Conservation (phyloP, 305 asterid species). For the Rubia tinctorum region DNA sequence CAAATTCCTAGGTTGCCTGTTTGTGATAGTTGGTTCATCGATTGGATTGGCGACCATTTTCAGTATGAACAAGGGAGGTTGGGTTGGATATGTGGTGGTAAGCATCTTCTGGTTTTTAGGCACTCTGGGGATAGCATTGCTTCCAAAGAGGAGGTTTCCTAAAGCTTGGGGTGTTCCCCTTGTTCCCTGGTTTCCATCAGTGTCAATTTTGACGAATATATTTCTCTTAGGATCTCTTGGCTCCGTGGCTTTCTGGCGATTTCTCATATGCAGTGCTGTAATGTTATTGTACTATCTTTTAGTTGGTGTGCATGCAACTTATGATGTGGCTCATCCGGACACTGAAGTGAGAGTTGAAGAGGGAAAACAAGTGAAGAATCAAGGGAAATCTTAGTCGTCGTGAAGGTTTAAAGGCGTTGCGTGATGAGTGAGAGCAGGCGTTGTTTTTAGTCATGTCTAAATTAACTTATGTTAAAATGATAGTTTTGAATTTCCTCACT, state of each 20-base stretch:
- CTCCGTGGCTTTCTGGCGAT: conserved; percentile 60
- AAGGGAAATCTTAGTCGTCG: conserved; percentile 24
- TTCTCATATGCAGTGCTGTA: conserved; percentile 63
- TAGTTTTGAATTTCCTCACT: too few relatives aligned
- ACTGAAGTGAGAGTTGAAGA: conserved; percentile 26
- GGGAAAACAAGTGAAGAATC: conserved; percentile 23
- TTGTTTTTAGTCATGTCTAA: not conserved
- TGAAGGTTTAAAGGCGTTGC: not conserved
- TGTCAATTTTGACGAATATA: conserved; percentile 71
- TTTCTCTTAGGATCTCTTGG: conserved; percentile 92
- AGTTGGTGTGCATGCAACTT: conserved; percentile 89
- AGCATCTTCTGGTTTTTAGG: conserved; percentile 63
- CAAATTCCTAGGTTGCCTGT: conserved; percentile 43
- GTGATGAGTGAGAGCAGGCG: not conserved
- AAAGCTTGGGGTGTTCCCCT: conserved; percentile 96
- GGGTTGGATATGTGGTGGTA: conserved; percentile 41
- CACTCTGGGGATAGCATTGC: conserved; percentile 62
- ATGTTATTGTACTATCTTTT: conserved; percentile 81
- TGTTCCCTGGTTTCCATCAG: conserved; percentile 86
- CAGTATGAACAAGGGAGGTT: conserved; percentile 37
- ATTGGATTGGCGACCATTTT: conserved; percentile 57
- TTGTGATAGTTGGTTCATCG: conserved; percentile 57
- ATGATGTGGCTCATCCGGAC: conserved; percentile 62
- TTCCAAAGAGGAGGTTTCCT: conserved; percentile 58
- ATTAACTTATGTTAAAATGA: too few relatives aligned